Evolutionary conservation across 1,284 basidiomycete species (phyloP), one percentile per base, ranked within the genome.

Genomic region (Cerioporus squamosus): DNA sequence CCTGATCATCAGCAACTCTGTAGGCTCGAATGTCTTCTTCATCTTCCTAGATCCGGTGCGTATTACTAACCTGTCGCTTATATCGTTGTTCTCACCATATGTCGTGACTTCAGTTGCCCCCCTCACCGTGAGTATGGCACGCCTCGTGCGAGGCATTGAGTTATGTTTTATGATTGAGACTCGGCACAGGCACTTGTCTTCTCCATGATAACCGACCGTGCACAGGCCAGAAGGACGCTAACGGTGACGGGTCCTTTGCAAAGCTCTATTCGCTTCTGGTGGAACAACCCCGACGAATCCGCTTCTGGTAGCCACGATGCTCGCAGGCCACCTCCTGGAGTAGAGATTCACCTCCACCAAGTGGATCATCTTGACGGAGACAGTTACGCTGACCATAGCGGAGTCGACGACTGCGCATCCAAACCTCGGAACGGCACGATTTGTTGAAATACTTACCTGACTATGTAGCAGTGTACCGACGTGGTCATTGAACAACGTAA

Each of bases 21-120:
- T 39, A 8, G 47, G 47, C 3, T 50, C 54, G 22, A 55, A 55
- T 31, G 31, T 44, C 20, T 55, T 55, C 54, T 55, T 55, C 42
- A 26, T 55, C 5, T 55, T 55, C 42, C 42, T 55, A 8, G 48
- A 55, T n/a, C 38, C 54, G 5, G 54, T 55, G 20, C 39, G 54
- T 50, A 15, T 43, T 9, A 31, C 33, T 29, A 36, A 2, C 44
- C 2, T 33, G 12, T 26, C 10, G 8, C 23, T 22, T 18, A 29
- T 29, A 29, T 29, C 12, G 6, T 17, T n/a, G 12, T 9, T 20
- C 18, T 17, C 40, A 15, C 14, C 5, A 20, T 12, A n/a, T 20
- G 7, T 23, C n/a, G 20, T 20, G 40, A 43, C 9, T 20, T 23
- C 15, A 56, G 55, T 42, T 56, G 6, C 55, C 55, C 49, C 55